Base-by-base conservation (phyloP, 1,284 basidiomycete genomes). In the Gymnopus androsaceus region DNA sequence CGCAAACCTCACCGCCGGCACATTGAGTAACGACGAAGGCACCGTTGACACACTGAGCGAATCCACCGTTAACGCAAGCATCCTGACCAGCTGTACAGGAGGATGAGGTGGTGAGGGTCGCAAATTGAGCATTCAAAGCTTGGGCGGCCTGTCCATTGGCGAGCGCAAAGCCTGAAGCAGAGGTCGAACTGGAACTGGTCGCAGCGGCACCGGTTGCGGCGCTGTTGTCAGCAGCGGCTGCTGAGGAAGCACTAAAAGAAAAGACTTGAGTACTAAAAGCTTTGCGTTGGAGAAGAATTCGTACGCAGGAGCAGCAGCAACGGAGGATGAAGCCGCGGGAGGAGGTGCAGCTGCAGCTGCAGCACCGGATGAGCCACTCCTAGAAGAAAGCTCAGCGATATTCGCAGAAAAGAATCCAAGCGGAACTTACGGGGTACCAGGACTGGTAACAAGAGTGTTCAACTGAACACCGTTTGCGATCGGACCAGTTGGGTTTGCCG, bases 11-110 rank as follows among this genome's bases (percentile, higher is more conserved):
- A 1, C 69, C 67, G 30, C 67, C 65, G 6, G 68, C 70, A 61
- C 84, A 86, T 1, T 64, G 60, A 6, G 74, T 74, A 38, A 72
- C 54, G 1, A 68, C 71, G 58, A 82, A 84, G 60, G 72, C 69
- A 19, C 75, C 75, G 30, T 64, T 65, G n/a, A 71, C 74, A 55
- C 76, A 78, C 56, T 77, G 75, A 27, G 76, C 53, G 28, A 54
- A 54, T 8, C 15, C 53, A 7, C 53, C 41, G 55, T 40, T 14
- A 37, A 72, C 52, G 46, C 70, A 70, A n/a, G 70, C 69, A 12
- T 63, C 1, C 0, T 69, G 46, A 3, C 61, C 67, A 4, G 59
- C 48, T 2, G 48, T 59, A 57, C 68, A 69, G 19, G 59, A 12
- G 15, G 67, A 68, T 47, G 15, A 52, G 8, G 52, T 36, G 11